phyloP scores from a whole-genome alignment of 352 stramenopile species.

The Globisporangium uncinulatum region DNA sequence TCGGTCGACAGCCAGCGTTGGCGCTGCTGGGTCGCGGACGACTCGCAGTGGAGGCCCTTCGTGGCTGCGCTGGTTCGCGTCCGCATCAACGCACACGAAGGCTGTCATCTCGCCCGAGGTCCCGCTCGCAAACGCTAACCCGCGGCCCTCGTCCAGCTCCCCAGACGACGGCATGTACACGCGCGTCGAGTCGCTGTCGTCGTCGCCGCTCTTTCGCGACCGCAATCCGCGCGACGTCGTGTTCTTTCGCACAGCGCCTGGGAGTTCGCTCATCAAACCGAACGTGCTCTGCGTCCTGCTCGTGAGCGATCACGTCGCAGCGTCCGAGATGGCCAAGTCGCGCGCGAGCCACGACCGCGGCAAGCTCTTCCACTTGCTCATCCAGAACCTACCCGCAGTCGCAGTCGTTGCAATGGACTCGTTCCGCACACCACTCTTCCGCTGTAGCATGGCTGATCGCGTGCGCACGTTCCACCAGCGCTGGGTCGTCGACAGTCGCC shows the following conservation, averaged over 20 bases:
- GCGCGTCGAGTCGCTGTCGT: slow-evolving; percentile 39
- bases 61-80: not conserved
- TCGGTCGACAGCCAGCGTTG: slow-evolving; percentile 14
- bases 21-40: not conserved
- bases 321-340: slow-evolving; percentile 38
- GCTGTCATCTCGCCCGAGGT: slow-evolving; percentile 8
- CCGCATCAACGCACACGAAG: not conserved
- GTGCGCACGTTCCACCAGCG: slow-evolving; percentile 60
- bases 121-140: not conserved
- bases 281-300: slow-evolving; percentile 60
- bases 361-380: slow-evolving; percentile 74
- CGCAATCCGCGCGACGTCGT: slow-evolving; percentile 59
- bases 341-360: slow-evolving; percentile 49
- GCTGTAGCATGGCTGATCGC: slow-evolving; percentile 43
- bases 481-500: slow-evolving; percentile 47
- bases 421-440: slow-evolving; percentile 65
- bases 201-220: slow-evolving; percentile 44
- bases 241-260: slow-evolving; percentile 62
- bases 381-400: slow-evolving; percentile 52
- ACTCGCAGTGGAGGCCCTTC: not conserved
- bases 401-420: slow-evolving; percentile 66
- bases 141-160: not conserved
- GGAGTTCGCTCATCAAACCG: slow-evolving; percentile 49
- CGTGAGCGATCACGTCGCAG: slow-evolving; percentile 49
- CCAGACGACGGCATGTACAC: slow-evolving; percentile 37